Base-by-base conservation (phyloP, 495 filamentous ascomycete genomes). In the Aspergillus panamensis region DNA sequence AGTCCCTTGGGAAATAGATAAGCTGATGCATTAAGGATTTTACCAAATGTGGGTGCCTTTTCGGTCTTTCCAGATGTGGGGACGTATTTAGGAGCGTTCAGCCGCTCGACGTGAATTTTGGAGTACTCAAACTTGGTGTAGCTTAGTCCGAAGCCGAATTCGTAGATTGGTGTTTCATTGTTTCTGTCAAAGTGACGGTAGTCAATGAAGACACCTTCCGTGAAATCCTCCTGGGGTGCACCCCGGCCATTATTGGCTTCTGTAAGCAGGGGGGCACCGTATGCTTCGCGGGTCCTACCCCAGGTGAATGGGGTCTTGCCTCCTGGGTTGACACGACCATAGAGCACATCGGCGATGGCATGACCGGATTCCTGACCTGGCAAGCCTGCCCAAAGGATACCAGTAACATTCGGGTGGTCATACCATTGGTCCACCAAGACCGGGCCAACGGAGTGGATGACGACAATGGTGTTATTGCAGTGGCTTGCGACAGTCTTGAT, bases 331-430 rank as follows among this genome's bases (percentile, higher is more conserved):
- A 91, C 84, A 48, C 79, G 82, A 48, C 94, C 94, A 69, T 96
- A 98, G 12, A 98, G 86, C 7, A 98, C 83, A 66, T 97, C 93
- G 25, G 85, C 84, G 59, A 98, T 83, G n/a, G 88, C 83, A 72
- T 94, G 92, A 39, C 94, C 94, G 31, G 87, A 91, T 69, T 98
- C 88, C 68, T 97, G 88, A 12, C 94, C 94, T 0, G 94, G 94
- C 43, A 97, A 69, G 69, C 92, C 93, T 59, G 93, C 94, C 87
- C 91, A 97, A 16, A 97, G 66, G 40, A 98, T 94, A 25, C 90
- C 94, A 8, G 92, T 97, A 56, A 98, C 82, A 69, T 97, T 97
- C n/a, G 88, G 85, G 70, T 88, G 85, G 60, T 92, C 74, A 58
- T 90, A 87, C 77, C 85, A 96, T 25, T 88, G 80, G 25, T 85